These are phyloP conservation scores for Eucalyptus pauciflora DNA, from an alignment of 345 rosid species.

Conservation along the genomic window DNA sequence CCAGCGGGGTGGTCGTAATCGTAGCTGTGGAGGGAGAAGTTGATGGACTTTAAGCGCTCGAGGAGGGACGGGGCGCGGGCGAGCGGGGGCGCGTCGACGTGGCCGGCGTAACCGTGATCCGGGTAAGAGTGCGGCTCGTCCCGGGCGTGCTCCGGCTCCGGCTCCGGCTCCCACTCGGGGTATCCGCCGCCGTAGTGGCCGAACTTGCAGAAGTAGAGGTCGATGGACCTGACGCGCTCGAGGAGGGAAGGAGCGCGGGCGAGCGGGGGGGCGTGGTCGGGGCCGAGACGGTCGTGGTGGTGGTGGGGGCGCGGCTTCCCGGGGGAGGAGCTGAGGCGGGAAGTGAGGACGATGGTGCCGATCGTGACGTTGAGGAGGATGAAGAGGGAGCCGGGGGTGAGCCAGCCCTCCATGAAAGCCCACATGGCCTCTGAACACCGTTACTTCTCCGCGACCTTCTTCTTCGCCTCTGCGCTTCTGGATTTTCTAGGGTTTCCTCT, in stretches of 20 bases:
- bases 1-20: too few relatives aligned
- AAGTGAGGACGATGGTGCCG: conserved; percentile 37
- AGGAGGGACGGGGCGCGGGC: conserved; percentile 39
- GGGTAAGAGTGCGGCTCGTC: neutral
- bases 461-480: neutral
- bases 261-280: neutral
- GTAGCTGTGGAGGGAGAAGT: conserved; percentile 13
- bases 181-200: neutral
- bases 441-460: neutral
- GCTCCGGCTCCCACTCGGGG: neutral
- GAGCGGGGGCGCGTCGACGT: neutral
- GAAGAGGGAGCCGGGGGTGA: conserved; percentile 50
- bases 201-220: conserved; percentile 23
- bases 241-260: conserved; percentile 43
- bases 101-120: neutral
- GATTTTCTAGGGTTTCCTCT: neutral
- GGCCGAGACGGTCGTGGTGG: neutral
- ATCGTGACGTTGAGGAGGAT: conserved; percentile 52
- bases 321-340: conserved; percentile 22
- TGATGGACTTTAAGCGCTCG: neutral
- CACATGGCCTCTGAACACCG: neutral
- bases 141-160: too few relatives aligned
- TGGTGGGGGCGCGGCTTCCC: neutral
- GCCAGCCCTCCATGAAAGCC: conserved; percentile 21
- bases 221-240: conserved; percentile 45